phyloP scores from a whole-genome alignment of 495 filamentous ascomycete species.

The Talaromyces liani region DNA sequence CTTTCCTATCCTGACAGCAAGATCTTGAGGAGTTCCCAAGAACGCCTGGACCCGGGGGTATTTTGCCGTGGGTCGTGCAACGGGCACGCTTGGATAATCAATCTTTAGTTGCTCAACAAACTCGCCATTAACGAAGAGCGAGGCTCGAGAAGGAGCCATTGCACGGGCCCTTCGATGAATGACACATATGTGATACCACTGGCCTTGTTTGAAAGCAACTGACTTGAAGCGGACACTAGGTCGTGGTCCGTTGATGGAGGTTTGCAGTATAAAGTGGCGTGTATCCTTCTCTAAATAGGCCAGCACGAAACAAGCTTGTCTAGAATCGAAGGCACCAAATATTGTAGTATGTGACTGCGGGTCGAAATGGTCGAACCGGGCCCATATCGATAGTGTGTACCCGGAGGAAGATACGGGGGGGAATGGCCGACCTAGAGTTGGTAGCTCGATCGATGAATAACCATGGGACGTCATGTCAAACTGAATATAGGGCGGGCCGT shows the following conservation, averaged over 20 bases:
- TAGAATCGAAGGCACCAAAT: conserved; percentile 90
- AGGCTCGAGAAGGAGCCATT: conserved; percentile 73
- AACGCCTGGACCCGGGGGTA: conserved; percentile 78
- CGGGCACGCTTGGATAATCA: conserved; percentile 68
- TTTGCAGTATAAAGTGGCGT: conserved; percentile 92
- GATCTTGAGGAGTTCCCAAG: conserved; percentile 83
- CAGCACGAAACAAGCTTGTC: conserved; percentile 88
- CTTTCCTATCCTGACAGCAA: conserved; percentile 72
- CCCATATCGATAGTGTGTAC: conserved; percentile 85
- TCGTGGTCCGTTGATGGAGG: conserved; percentile 75
- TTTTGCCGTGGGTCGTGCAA: conserved; percentile 37
- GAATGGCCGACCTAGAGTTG: conserved; percentile 73
- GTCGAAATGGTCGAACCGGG: conserved; percentile 82
- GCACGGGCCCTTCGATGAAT: conserved; percentile 72
- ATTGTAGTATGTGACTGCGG: conserved; percentile 80
- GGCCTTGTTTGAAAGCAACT: conserved; percentile 58
- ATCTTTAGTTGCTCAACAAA: conserved; percentile 89
- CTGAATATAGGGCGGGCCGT: conserved; percentile 75
- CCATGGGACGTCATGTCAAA: conserved; percentile 89
- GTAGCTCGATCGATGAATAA: conserved; percentile 80
- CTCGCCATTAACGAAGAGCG: conserved; percentile 86
- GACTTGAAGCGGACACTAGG: conserved; percentile 94
- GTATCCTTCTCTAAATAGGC: conserved; percentile 93
- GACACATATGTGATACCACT: conserved; percentile 89
- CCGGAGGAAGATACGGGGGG: conserved; percentile 69